Conservation (phyloP, 495 filamentous ascomycete species). For the Penicillium macrosclerotiorum region DNA sequence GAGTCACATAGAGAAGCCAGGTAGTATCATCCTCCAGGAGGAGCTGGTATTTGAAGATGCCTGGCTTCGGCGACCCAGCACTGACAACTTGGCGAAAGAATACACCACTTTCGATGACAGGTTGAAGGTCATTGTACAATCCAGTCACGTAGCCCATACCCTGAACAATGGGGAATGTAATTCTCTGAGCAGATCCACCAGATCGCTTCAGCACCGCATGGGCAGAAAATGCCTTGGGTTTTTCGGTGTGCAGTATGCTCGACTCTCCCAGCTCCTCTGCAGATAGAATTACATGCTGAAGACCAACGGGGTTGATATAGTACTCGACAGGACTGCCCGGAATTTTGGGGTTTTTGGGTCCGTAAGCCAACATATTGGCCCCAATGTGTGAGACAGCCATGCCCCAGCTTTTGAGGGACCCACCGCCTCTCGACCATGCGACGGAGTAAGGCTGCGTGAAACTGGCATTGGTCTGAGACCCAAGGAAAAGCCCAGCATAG, state of each 20-base stretch:
- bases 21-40: conserved; percentile 65
- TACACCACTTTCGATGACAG: conserved; percentile 69
- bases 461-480: conserved; percentile 62
- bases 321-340: conserved; percentile 62
- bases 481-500: conserved; percentile 85
- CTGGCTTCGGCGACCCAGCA: conserved; percentile 51
- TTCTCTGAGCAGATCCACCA: conserved; percentile 46
- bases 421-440: conserved; percentile 69
- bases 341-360: conserved; percentile 43
- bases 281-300: conserved; percentile 76
- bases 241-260: conserved; percentile 62
- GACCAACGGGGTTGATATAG: conserved; percentile 78
- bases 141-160: conserved; percentile 88
- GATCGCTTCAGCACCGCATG: conserved; percentile 64
- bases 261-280: conserved; percentile 65
- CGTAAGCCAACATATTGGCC: conserved; percentile 60
- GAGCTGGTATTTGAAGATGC: conserved; percentile 76
- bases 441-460: conserved; percentile 89
- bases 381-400: conserved; percentile 74
- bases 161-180: conserved; percentile 83
- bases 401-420: conserved; percentile 68
- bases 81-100: conserved; percentile 67
- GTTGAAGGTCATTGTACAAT: conserved; percentile 66
- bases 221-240: conserved; percentile 66
- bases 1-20: conserved; percentile 81